Evolutionary conservation across 2,329 filamentous ascomycete genomes (phyloP), one percentile per base, ranked within the genome.

Genomic region (Sporothrix dimorphospora): DNA sequence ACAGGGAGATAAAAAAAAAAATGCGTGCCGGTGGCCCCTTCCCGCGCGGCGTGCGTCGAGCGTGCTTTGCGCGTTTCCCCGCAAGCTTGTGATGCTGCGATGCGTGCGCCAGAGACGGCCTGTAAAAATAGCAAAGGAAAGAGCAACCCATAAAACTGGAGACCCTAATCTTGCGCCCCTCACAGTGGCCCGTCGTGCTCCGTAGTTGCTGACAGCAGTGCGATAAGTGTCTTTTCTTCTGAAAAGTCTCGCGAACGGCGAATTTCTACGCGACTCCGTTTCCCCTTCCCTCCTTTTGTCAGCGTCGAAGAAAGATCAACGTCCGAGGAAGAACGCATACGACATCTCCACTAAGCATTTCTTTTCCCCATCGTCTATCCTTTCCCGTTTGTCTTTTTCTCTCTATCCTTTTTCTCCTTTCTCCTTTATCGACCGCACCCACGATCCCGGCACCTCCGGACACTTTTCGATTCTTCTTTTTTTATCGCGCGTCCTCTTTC

Each of bases 131-230:
- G 38, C 16, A 8, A 12, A 24, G 19, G 16, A 40, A 6, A 2
- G 4, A 45, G n/a, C n/a, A n/a, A n/a, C n/a, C n/a, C n/a, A 45
- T 34, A 21, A 71, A 66, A 42, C n/a, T 53, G 69, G 69, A 59
- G 59, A 66, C 69, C 59, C 47, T 71, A 71, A 71, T 71, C 69
- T 71, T 65, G 69, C 45, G 47, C 59, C 57, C 61, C 55, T 68
- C 47, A n/a, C 16, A 19, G 45, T 59, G 8, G 6, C 9, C 40
- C 30, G 27, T n/a, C n/a, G 53, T 16, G n/a, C n/a, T n/a, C n/a
- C 11, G 45, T 12, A 24, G 42, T 47, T 66, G 63, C 42, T 66
- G 40, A 65, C 59, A 45, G 21, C 27, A 19, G 30, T 59, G 30
- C 6, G n/a, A n/a, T n/a, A n/a, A n/a, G n/a, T n/a, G n/a, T 59